These are phyloP conservation scores for Liriodendron chinense DNA, from an alignment of 164 flowering plant genomes.

Conservation along the genomic window DNA sequence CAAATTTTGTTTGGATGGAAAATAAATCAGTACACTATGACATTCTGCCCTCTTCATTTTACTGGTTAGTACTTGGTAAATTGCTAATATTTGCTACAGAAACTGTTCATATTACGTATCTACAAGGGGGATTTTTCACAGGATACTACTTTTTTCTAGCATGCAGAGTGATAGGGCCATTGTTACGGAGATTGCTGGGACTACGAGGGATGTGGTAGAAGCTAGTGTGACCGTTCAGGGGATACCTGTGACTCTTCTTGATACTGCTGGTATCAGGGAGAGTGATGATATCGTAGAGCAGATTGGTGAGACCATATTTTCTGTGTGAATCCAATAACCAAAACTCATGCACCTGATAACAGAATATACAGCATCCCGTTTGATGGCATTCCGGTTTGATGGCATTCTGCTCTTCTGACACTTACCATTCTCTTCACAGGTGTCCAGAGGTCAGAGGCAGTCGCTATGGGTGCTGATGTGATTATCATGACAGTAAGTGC, in stretches of 20 bases:
- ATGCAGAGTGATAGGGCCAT: slow-evolving; percentile 98
- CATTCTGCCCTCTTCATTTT: neutral
- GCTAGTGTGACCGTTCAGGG: slow-evolving; percentile 73
- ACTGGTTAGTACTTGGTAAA: neutral
- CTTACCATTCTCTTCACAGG: slow-evolving; percentile 40
- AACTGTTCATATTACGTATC: neutral
- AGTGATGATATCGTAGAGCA: slow-evolving; percentile 86
- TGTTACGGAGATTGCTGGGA: slow-evolving; percentile 95
- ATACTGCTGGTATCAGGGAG: slow-evolving; percentile 96
- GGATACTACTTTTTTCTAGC: slow-evolving; percentile 39
- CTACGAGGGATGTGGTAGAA: slow-evolving; percentile 94
- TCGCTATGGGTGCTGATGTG: slow-evolving; percentile 86
- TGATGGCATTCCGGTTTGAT: neutral
- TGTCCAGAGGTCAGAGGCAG: slow-evolving; percentile 93
- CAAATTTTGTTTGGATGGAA: no score
- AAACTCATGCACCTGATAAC: neutral
- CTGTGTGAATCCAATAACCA: neutral
- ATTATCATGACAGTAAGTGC: slow-evolving; percentile 86
- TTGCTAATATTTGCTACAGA: neutral
- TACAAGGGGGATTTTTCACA: slow-evolving; percentile 7
- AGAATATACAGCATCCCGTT: neutral
- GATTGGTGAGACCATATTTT: slow-evolving; percentile 55
- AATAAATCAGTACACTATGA: no score
- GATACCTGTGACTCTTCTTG: slow-evolving; percentile 90
- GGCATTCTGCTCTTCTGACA: neutral